Conservation (phyloP, 208 protist species). For the Wallacemonas collosoma region DNA sequence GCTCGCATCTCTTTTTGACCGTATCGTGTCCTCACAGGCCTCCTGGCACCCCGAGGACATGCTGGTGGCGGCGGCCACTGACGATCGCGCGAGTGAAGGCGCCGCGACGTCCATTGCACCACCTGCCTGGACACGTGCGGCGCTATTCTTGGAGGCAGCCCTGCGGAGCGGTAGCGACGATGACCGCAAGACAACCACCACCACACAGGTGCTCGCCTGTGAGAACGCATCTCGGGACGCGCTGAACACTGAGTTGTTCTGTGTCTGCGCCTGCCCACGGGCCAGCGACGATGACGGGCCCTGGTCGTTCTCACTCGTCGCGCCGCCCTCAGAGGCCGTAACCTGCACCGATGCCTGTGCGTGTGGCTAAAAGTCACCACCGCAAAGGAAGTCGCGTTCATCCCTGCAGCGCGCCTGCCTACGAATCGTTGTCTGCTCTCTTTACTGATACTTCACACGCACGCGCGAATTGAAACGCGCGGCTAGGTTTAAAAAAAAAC, state of each 20-base stretch:
- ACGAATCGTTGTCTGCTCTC: too few relatives aligned
- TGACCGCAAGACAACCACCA: too few relatives aligned
- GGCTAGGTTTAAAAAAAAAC: too few relatives aligned
- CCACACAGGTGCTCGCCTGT: background rate
- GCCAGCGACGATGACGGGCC: background rate
- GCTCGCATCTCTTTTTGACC: background rate
- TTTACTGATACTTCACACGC: too few relatives aligned
- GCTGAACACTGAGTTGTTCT: background rate
- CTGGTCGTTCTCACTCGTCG: background rate
- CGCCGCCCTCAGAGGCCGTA: background rate
- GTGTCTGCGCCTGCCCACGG: conserved; percentile 1
- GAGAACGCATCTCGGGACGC: background rate
- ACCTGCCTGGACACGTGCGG: background rate
- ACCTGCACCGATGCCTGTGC: background rate
- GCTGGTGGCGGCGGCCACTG: background rate
- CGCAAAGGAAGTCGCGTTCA: too few relatives aligned
- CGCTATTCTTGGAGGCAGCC: background rate
- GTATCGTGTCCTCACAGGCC: background rate
- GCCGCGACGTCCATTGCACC: background rate
- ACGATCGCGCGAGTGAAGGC: too few relatives aligned
- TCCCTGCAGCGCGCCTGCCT: too few relatives aligned
- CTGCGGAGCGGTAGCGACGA: background rate
- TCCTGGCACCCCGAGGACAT: background rate
- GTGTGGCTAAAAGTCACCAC: conserved; percentile 11
- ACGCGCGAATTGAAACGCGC: too few relatives aligned